Percentiles rank a stretch among this genome's conserved stretches.
Conservation (phyloP, 2,329 filamentous ascomycete species). For the Dissoconium aciculare region DNA sequence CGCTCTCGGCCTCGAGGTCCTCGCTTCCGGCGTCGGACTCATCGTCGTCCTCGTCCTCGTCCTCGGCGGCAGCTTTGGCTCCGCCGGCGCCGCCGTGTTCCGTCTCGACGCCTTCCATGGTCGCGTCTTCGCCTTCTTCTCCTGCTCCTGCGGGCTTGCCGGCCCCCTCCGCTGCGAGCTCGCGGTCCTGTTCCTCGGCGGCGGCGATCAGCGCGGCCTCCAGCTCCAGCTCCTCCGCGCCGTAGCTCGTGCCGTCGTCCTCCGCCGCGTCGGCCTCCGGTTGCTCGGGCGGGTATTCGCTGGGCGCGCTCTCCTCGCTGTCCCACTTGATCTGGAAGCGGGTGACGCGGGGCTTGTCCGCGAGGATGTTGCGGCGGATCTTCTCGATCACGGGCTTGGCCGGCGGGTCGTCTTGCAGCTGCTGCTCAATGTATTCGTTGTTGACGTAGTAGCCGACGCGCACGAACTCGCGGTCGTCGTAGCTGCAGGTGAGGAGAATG, state of each 20-base stretch:
- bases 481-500: conserved; percentile 88
- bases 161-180: conserved; percentile 41
- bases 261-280: conserved; percentile 79
- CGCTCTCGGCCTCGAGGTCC: conserved; percentile 27
- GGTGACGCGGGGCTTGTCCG: conserved; percentile 93
- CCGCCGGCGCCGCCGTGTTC: conserved; percentile 30
- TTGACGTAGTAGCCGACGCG: conserved; percentile 99
- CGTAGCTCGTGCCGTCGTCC: conserved; percentile 75
- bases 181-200: conserved; percentile 37
- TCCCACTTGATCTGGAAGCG: conserved; percentile 99
- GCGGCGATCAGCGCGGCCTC: conserved; percentile 50
- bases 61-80: conserved; percentile 49
- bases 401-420: conserved; percentile 76
- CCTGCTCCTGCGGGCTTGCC: conserved; percentile 31
- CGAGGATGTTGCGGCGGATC: conserved; percentile 79
- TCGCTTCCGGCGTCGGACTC: conserved; percentile 33
- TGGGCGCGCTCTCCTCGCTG: conserved; percentile 87
- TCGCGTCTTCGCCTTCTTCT: conserved; percentile 42
- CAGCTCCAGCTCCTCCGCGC: conserved; percentile 65
- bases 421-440: conserved; percentile 93
- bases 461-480: conserved; percentile 92
- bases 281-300: conserved; percentile 94
- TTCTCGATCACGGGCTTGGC: conserved; percentile 86
- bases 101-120: conserved; percentile 56
- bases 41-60: conserved; percentile 46